These are phyloP conservation scores for Trifolium pratense DNA, from an alignment of 306 rosid genomes.

Conservation along the genomic window DNA sequence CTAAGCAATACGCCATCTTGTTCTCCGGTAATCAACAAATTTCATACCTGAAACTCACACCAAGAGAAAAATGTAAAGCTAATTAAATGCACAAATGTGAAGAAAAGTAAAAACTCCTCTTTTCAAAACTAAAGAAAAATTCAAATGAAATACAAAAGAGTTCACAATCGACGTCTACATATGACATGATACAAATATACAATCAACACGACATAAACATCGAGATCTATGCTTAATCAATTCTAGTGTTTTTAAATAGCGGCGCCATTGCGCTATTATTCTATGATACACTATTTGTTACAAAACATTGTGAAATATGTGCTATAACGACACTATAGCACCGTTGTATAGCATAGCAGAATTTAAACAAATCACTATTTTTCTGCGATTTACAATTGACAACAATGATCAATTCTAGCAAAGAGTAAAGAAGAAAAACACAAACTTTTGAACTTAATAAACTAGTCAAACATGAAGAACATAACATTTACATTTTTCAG, in stretches of 20 bases:
- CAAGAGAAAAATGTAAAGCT: constrained; percentile 24
- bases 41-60: constrained; percentile 55
- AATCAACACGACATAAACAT: not conserved
- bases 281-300: too few species aligned
- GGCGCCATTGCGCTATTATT: too few species aligned
- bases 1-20: constrained; percentile 49
- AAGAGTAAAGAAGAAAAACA: constrained; percentile 6
- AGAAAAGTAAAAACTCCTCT: too few species aligned
- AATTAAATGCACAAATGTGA: too few species aligned
- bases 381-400: not conserved
- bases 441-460: not conserved
- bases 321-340: not conserved
- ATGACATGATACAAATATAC: not conserved
- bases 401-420: not conserved
- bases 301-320: too few species aligned
- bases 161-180: too few species aligned
- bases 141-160: not conserved
- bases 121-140: too few species aligned
- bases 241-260: too few species aligned
- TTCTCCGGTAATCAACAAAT: constrained; percentile 60
- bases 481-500: not conserved
- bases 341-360: not conserved
- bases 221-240: not conserved
- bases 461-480: not conserved
- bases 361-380: not conserved